Conservation (phyloP, 495 filamentous ascomycete species). For the Aspergillus wentii region DNA sequence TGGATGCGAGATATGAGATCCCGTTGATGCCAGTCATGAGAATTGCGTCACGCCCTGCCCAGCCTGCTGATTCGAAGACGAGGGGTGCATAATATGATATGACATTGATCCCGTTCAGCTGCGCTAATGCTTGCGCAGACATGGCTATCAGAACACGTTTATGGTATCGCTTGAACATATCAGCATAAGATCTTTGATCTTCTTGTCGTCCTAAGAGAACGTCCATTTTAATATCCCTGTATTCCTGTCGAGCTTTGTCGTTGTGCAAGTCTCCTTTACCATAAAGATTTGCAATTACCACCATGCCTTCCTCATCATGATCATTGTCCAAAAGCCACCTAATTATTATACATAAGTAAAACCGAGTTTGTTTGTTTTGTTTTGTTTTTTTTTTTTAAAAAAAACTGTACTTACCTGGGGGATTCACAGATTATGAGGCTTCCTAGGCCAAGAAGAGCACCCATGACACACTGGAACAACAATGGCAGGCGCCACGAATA, state of each 20-base stretch:
- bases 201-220: conserved; percentile 90
- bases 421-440: conserved; percentile 95
- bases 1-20: conserved; percentile 83
- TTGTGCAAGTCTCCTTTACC: conserved; percentile 93
- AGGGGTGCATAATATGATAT: conserved; percentile 98
- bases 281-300: conserved; percentile 96
- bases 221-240: conserved; percentile 97
- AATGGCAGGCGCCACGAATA: conserved; percentile 89
- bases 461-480: conserved; percentile 93
- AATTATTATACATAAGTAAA: conserved; percentile 3
- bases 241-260: conserved; percentile 84
- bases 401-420: conserved; percentile 78
- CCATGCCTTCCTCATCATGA: conserved; percentile 95
- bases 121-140: conserved; percentile 93
- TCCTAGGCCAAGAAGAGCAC: conserved; percentile 72
- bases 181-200: conserved; percentile 82
- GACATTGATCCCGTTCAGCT: conserved; percentile 98
- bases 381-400: too few relatives aligned
- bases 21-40: conserved; percentile 98
- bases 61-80: conserved; percentile 94
- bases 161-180: conserved; percentile 93
- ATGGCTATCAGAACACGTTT: conserved; percentile 97
- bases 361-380: too few relatives aligned
- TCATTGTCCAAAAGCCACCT: conserved; percentile 98
- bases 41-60: conserved; percentile 83